Evolutionary conservation across 1,284 basidiomycete genomes (phyloP), one percentile per base, ranked within the genome.

Genomic region (Porphyrellus sp.): DNA sequence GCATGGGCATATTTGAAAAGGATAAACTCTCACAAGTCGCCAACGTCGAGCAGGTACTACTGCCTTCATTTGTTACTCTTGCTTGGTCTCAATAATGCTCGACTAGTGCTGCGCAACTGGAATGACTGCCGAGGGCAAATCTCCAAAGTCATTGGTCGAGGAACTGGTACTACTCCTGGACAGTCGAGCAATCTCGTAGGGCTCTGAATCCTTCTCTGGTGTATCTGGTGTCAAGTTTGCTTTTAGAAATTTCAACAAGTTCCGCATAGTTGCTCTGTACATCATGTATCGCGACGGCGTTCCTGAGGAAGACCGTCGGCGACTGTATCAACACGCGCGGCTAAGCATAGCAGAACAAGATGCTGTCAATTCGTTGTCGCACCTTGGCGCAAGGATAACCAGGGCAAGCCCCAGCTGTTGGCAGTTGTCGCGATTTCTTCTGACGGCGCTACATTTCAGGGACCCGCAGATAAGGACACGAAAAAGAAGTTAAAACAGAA

Each of bases 111-210:
- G 92, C 64, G 90, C 95, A 0, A 98, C 95, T 2, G 94, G 94
- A 7, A 65, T 88, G 39, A 97, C 90, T 2, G 75, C 89, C 0
- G 91, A 96, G 63, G 93, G 93, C 1, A 96, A 96, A 73, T 79
- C 83, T 21, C 95, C 95, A 1, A 97, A 96, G 67, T 83, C 82
- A 1, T 74, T 99, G 5, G 94, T 99, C 1, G 97, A 99, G 70
- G 94, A 99, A 69, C 98, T 99, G 95, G 96, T 99, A 0, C 94
- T 96, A 0, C 72, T 99, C 24, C 77, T 99, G 27, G 97, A 97
- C 67, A 89, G 91, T 67, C 79, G 85, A 42, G 82, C 89, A 21
- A 83, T 98, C 51, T 77, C 85, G 92, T 92, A 70, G 64, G 83
- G 68, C 33, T 48, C 21, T 38, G 51, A 28, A 24, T 27, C 27